phyloP scores from a whole-genome alignment of 2,329 filamentous ascomycete genomes.

The Pseudogymnoascus sp. region DNA sequence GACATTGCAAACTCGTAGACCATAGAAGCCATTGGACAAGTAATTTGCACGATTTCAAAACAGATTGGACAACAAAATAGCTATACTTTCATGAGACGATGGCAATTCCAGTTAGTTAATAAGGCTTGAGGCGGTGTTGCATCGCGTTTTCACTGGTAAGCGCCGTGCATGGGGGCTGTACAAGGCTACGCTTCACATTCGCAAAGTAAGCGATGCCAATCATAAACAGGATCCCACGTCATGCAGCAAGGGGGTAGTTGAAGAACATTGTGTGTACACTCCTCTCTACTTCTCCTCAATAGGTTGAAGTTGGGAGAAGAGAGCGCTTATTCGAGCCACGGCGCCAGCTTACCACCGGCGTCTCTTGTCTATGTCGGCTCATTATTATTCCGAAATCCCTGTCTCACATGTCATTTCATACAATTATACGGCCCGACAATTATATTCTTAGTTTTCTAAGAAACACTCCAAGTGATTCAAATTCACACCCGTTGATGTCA shows the following conservation, averaged over 20 bases:
- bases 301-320: no score
- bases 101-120: neutral
- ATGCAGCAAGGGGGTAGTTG: no score
- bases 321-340: no score
- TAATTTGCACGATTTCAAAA: neutral
- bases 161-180: neutral
- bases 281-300: no score
- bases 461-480: neutral
- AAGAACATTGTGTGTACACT: no score
- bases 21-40: neutral
- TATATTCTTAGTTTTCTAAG: neutral
- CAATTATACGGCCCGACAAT: neutral
- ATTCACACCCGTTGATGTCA: neutral
- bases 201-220: no score
- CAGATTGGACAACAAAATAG: neutral
- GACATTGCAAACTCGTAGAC: neutral
- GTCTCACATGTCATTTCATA: neutral
- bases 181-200: no score
- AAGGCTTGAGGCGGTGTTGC: neutral
- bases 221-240: no score
- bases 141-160: neutral
- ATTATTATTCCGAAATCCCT: neutral
- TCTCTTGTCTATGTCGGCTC: neutral
- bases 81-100: neutral
- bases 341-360: no score